Evolutionary conservation across 768 basidiomycete genomes (phyloP), one percentile per base, ranked within the genome.

Genomic region (Amanita fuliginea): DNA sequence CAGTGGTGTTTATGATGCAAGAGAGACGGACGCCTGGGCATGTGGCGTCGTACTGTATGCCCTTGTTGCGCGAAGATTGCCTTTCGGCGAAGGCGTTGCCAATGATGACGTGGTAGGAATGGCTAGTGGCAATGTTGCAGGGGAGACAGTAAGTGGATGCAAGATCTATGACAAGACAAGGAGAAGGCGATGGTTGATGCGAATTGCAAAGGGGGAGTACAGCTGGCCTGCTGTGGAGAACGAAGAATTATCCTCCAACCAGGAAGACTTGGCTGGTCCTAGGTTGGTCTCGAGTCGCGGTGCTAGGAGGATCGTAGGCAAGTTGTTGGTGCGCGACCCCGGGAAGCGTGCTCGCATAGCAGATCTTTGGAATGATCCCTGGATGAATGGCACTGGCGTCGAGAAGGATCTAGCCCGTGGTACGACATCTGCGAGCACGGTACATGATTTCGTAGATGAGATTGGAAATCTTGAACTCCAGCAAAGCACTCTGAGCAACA

Each of bases 1-100:
- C 16, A 22, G 18, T 11, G 70, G 61, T n/a, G 68, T 73, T 53
- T 94, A 94, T 64, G 89, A 95, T 63, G 88, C 86, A 2, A 72
- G 87, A 11, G 74, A 81, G 60, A 92, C 88, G 46, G 91, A 94
- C 61, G 80, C 83, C 10, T 94, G 91, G 91, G 88, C 89, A 8
- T 81, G 83, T 57, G 90, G 90, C 1, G 83, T 92, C n/a, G 87
- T 91, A 43, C 65, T 93, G 10, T 95, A 79, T 62, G 86, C 84
- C 32, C 70, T 93, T 44, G 74, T 81, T 6, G 80, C 74, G 34
- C 72, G 89, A 34, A 64, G 72, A 32, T 62, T 93, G 47, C 91
- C 89, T 3, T 95, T 95, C 66, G 88, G 73, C 2, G 74, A 76
- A 53, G 73, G 70, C 18, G 67, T 63, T 11, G 24, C 42, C 21